Evolutionary conservation across 1,139 yeast species (phyloP).

Genomic region (Protomyces gravidus): DNA sequence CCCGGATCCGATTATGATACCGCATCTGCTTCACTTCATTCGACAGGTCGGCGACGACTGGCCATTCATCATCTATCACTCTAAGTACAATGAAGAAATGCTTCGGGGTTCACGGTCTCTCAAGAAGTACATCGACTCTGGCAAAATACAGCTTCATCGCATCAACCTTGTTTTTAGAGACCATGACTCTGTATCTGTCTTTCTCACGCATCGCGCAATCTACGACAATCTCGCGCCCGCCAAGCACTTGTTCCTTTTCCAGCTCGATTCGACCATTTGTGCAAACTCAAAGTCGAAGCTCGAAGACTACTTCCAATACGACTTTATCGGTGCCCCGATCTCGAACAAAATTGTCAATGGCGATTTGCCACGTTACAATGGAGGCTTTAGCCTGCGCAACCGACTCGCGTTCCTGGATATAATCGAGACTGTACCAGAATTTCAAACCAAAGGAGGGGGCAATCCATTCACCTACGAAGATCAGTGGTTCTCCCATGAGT

Average conservation of each 20-base stretch:
- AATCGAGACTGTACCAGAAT: slow-evolving; percentile 6
- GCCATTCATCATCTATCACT: slow-evolving; percentile 24
- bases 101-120: slow-evolving; percentile 1
- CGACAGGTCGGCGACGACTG: slow-evolving; percentile 14
- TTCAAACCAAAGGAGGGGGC: neutral
- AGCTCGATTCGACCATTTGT: slow-evolving; percentile 15
- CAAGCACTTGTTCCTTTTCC: slow-evolving; percentile 19
- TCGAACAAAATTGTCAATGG: neutral
- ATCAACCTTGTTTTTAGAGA: slow-evolving; percentile 2
- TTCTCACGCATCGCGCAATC: slow-evolving; percentile 6
- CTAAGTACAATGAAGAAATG: slow-evolving; percentile 11
- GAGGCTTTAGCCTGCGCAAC: slow-evolving; percentile 17
- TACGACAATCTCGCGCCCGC: slow-evolving; percentile 26
- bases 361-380: slow-evolving; percentile 10
- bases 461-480: slow-evolving; percentile 4
- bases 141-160: slow-evolving; percentile 12
- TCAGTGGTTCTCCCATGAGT: slow-evolving; percentile 15
- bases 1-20: slow-evolving; percentile 10
- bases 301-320: slow-evolving; percentile 20
- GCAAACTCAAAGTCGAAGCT: slow-evolving; percentile 9
- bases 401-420: slow-evolving; percentile 6
- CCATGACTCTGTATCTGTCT: slow-evolving; percentile 11
- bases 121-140: slow-evolving; percentile 6
- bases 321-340: slow-evolving; percentile 21
- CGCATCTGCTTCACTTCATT: slow-evolving; percentile 15